A percentile compares a stretch with the other conserved stretches of the same genome.
Evolutionary conservation across 805 yeast species (phyloP).

Genomic region (Candida ovalis): DNA sequence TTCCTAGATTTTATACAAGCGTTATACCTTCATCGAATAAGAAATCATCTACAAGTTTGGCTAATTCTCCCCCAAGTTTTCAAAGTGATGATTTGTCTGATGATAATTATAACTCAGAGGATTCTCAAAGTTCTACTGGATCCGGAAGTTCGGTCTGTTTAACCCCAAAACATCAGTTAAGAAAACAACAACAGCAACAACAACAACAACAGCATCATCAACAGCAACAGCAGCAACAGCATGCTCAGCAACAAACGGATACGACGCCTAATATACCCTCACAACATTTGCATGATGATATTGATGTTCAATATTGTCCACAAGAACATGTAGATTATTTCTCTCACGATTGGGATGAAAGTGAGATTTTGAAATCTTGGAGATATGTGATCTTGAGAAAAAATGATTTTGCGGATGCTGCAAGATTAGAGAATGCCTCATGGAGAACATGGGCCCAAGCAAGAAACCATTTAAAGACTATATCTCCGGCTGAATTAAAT

Average conservation of each 20-base stretch:
- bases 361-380: slow-evolving; percentile 94
- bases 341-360: slow-evolving; percentile 93
- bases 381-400: slow-evolving; percentile 80
- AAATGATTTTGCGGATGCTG: slow-evolving; percentile 78
- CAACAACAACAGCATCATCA: slow-evolving; percentile 1
- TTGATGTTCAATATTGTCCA: slow-evolving; percentile 75
- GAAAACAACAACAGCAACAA: slow-evolving; percentile 17
- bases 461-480: slow-evolving; percentile 64
- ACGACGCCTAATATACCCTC: slow-evolving; percentile 6
- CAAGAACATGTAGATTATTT: slow-evolving; percentile 90
- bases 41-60: slow-evolving; percentile 2
- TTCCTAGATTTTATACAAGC: slow-evolving; percentile 26
- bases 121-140: slow-evolving; percentile 24
- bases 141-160: slow-evolving; percentile 22
- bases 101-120: slow-evolving; percentile 26
- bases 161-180: slow-evolving; percentile 31
- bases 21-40: slow-evolving; percentile 21
- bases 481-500: slow-evolving; percentile 86
- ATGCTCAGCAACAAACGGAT: slow-evolving; percentile 8
- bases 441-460: slow-evolving; percentile 99
- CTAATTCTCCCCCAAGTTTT: slow-evolving; percentile 23
- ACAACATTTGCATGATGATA: slow-evolving; percentile 72
- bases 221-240: slow-evolving; percentile 2
- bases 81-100: slow-evolving; percentile 26
- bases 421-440: slow-evolving; percentile 76